Evolutionary conservation across 495 filamentous ascomycete species (phyloP).

Genomic region (Daldinia concentrica): DNA sequence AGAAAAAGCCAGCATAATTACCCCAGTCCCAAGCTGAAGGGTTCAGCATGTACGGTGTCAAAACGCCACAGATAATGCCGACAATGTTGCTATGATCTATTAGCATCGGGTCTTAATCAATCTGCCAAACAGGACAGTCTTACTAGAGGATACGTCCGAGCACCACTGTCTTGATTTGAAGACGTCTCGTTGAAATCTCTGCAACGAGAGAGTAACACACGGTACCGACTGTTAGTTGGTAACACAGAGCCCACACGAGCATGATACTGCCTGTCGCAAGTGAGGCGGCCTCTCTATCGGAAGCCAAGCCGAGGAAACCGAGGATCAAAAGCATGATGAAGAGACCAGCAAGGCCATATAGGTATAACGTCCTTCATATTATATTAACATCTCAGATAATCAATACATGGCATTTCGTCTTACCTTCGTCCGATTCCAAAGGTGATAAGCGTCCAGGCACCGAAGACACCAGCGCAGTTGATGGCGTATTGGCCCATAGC

Average conservation of each 20-base stretch:
- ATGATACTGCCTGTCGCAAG: constrained; percentile 77
- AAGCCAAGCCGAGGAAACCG: constrained; percentile 76
- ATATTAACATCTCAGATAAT: constrained; percentile 17
- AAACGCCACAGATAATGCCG: constrained; percentile 63
- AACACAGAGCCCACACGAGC: constrained; percentile 76
- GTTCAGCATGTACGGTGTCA: constrained; percentile 82
- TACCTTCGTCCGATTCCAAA: constrained; percentile 71
- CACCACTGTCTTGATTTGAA: constrained; percentile 81
- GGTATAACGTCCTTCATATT: constrained; percentile 62
- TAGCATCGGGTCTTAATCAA: background rate
- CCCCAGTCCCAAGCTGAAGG: constrained; percentile 77
- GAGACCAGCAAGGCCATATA: constrained; percentile 72
- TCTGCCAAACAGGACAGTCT: constrained; percentile 11
- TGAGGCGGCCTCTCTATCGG: constrained; percentile 62
- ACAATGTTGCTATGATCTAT: constrained; percentile 39
- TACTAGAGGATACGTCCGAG: constrained; percentile 70
- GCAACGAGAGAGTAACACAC: constrained; percentile 82
- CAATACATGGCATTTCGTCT: background rate
- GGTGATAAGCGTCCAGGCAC: constrained; percentile 78
- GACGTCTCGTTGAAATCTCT: constrained; percentile 75
- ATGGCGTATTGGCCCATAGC: constrained; percentile 79
- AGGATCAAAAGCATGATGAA: constrained; percentile 74
- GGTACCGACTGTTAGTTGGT: constrained; percentile 79
- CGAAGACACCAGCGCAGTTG: constrained; percentile 76
- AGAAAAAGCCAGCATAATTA: constrained; percentile 85